Percentiles rank a stretch among this genome's conserved stretches.
phyloP scores from a whole-genome alignment of 2,329 filamentous ascomycete species.

The Sclerotinia subarctica region DNA sequence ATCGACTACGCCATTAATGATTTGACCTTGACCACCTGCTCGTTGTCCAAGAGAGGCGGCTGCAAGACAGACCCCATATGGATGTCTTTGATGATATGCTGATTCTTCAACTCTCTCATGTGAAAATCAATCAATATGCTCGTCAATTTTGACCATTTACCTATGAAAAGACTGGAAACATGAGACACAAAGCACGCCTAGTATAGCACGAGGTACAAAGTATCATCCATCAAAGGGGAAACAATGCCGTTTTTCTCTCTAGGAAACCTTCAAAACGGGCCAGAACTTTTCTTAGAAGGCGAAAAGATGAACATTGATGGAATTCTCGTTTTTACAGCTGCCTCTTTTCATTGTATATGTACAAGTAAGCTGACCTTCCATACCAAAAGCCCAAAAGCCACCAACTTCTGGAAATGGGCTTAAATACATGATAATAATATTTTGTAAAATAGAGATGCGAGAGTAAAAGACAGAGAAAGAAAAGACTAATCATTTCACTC shows the following conservation, averaged over 20 bases:
- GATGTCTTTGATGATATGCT: background rate
- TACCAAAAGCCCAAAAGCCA: background rate
- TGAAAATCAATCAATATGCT: background rate
- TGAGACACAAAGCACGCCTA: constrained; percentile 1
- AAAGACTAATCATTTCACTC: background rate
- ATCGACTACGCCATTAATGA: background rate
- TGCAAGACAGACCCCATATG: background rate
- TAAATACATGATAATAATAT: background rate
- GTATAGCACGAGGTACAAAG: background rate
- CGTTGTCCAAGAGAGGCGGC: background rate
- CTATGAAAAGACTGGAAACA: background rate
- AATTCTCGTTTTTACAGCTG: background rate
- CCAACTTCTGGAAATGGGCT: background rate
- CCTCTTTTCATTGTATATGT: background rate
- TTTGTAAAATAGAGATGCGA: background rate
- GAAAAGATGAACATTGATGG: background rate
- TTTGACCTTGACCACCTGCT: constrained; percentile 2
- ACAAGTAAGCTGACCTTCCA: background rate
- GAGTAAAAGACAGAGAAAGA: too few relatives aligned
- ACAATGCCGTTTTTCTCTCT: background rate
- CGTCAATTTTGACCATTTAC: background rate
- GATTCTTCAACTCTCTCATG: background rate
- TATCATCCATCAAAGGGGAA: background rate
- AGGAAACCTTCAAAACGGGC: background rate
- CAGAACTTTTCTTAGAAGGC: background rate